phyloP scores from a whole-genome alignment of 2,329 filamentous ascomycete genomes.

The Monosporascus sp. region DNA sequence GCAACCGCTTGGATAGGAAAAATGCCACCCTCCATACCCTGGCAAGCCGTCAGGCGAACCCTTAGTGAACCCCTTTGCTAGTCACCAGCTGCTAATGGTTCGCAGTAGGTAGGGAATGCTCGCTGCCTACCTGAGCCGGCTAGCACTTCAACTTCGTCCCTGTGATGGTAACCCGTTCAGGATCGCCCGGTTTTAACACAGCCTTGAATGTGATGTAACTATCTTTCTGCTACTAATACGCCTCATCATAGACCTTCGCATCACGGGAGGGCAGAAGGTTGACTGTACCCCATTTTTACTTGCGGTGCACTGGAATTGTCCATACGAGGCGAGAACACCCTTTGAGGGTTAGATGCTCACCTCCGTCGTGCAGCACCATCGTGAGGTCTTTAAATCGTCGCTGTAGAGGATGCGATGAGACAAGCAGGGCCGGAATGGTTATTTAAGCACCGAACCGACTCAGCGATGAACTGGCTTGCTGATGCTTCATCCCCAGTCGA shows the following conservation, averaged over 20 bases:
- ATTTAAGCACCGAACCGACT: neutral
- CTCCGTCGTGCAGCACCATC: neutral
- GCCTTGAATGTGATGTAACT: neutral
- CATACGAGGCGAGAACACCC: neutral
- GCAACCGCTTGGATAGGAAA: neutral
- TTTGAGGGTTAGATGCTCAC: neutral
- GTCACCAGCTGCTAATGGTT: too few relatives aligned
- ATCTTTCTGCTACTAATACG: neutral
- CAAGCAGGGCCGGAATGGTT: neutral
- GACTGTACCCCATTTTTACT: neutral
- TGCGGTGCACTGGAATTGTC: neutral
- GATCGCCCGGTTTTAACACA: neutral
- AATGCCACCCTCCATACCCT: neutral
- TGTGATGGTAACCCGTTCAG: neutral
- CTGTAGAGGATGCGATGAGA: neutral
- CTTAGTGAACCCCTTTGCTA: too few relatives aligned
- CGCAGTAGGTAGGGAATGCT: too few relatives aligned
- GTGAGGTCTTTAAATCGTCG: neutral
- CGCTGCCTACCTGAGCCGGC: too few relatives aligned
- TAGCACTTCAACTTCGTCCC: too few relatives aligned
- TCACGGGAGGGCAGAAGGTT: neutral
- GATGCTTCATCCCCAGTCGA: too few relatives aligned
- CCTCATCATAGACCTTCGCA: neutral
- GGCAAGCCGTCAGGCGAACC: too few relatives aligned
- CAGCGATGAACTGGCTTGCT: too few relatives aligned